These are phyloP conservation scores for Helotiales sp. DNA, from an alignment of 2,329 filamentous ascomycete genomes.

Conservation along the genomic window DNA sequence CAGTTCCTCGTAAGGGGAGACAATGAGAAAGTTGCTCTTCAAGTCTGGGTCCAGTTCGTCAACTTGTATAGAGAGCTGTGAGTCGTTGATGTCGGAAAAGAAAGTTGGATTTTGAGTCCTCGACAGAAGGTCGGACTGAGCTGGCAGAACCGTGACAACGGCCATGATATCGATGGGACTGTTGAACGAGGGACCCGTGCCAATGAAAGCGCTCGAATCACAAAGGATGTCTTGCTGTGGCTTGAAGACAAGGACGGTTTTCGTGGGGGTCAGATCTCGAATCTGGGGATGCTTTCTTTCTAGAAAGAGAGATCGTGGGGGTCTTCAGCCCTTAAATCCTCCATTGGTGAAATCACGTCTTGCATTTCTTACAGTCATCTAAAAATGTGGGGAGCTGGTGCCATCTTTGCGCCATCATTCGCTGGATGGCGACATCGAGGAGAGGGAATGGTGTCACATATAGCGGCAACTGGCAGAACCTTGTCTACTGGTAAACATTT, in stretches of 20 bases:
- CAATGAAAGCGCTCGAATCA: background rate
- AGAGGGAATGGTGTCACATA: background rate
- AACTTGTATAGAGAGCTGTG: background rate
- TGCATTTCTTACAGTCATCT: slow-evolving; percentile 1
- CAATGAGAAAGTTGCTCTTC: slow-evolving; percentile 49
- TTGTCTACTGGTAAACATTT: background rate
- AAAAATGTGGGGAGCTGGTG: slow-evolving; percentile 11
- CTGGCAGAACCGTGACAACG: background rate
- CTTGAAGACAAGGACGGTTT: too few relatives aligned
- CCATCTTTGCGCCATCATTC: slow-evolving; percentile 23
- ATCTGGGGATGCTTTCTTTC: too few relatives aligned
- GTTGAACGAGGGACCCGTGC: background rate
- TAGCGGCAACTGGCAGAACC: slow-evolving; percentile 3
- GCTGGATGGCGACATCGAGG: slow-evolving; percentile 18
- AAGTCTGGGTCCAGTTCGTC: background rate
- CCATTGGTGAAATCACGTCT: slow-evolving; percentile 2
- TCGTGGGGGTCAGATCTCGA: too few relatives aligned
- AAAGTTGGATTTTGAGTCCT: background rate
- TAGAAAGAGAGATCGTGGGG: background rate
- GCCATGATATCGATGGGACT: background rate
- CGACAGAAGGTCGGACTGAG: background rate
- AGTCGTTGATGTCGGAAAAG: background rate
- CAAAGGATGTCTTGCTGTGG: background rate
- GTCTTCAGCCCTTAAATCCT: slow-evolving; percentile 5
- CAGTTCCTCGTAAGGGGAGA: slow-evolving; percentile 73